Base-by-base conservation (phyloP, 371 early-diverging fungal species). In the Mortierella sp. region DNA sequence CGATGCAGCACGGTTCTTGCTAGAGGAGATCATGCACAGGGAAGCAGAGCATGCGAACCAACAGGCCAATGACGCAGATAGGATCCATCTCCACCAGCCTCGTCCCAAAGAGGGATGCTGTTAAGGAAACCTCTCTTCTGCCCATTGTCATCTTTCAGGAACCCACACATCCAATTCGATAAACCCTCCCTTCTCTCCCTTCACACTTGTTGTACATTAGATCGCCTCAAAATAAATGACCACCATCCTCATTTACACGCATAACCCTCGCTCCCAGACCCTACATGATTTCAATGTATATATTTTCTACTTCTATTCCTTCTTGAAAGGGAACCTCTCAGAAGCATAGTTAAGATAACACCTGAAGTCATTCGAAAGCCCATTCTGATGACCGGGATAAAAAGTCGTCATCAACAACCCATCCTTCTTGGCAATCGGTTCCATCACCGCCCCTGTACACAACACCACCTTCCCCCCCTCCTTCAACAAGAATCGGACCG, bases 321-420 rank as follows among this genome's bases (percentile, higher is more conserved):
- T 74, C 41, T 77, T 74, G 41, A 71, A 51, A 7, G 76, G 88
- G 68, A 90, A 86, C 29, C 84, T 75, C 56, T 84, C 71, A 65
- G 89, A 89, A 48, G 91, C 87, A 81, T 91, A 95, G 65, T 92
- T 95, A 35, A 91, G 83, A 78, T 89, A 95, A 80, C 91, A 93
- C 29, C 92, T 79, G 77, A 95, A 95, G 77, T 93, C 94, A 84
- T 95, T 95, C n/a, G 92, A 90, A 11, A 95, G 87, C 16, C 94
- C 94, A 58, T 91, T 89, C 71, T 86, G 82, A 74, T 95, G 95
- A 8, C 79, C 79, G 7, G 94, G 94, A 35, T 83, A 71, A 84
- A 93, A 95, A 27, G 63, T 79, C 0, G 94, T 93, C 56, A 81
- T 74, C 46, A 77, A 54, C 46, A 78, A 71, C 3, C 71, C 75